Base-by-base conservation (phyloP, 2,329 filamentous ascomycete genomes). In the Epicoccum sorghinum region DNA sequence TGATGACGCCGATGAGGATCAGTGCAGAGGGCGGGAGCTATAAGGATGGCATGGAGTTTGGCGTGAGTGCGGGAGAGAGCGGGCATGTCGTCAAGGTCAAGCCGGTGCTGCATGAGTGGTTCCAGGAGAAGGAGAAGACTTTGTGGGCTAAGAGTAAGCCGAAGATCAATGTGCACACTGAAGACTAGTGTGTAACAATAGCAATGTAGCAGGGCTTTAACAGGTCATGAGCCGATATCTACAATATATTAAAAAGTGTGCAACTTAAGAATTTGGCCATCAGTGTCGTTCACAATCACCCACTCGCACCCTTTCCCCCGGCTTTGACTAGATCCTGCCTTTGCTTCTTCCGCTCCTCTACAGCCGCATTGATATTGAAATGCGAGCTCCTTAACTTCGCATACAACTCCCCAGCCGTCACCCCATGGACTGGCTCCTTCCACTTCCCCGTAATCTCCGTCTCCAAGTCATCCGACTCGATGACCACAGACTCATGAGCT, bases 101-200 rank as follows among this genome's bases (percentile, higher is more conserved):
- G 61, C 76, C 93, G 0, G 89, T 96, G 74, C 87, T 97, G 64
- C 92, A 93, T 0, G 80, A 86, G 36, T 98, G 93, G 93, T 75
- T 82, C 18, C 76, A 78, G 55, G 66, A 71, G 62, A 80, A 65
- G 73, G 68, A 70, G 44, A 63, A 59, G 42, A 61, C 61, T 10
- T 18, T 73, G 3, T 72, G 70, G 71, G 64, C 64, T 43, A 70
- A 69, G 56, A 60, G 57, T 14, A 62, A 61, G 43, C 53, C 47
- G 13, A 61, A 62, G 46, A 51, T 37, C 10, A 18, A 4, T 40
- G 18, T 13, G 14, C 6, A 45, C 18, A 4, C 23, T 13, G 32
- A 33, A 33, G 7, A 33, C 1, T 13, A 41, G 13, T 8, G 12
- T 8, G 12, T 9, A 27, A 14, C 27, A 8, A 7, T 3, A 22